Base-by-base conservation (phyloP, 2,329 filamentous ascomycete species). In the Xylaria multiplex region DNA sequence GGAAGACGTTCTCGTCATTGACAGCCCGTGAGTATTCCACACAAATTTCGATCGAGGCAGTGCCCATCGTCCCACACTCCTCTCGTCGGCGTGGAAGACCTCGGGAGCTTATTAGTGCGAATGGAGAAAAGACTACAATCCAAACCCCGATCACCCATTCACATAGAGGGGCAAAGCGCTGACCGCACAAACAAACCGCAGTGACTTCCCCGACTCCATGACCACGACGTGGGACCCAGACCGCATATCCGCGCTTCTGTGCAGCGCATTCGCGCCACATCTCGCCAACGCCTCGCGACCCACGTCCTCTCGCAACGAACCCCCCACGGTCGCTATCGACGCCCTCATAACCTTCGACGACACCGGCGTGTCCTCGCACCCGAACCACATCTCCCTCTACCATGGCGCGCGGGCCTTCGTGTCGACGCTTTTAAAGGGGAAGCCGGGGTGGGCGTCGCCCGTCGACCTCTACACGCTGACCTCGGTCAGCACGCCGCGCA, bases 321-420 rank as follows among this genome's bases (percentile, higher is more conserved):
- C 77, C 7, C 81, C 84, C 9, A 79, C 79, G 1, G 81, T 84
- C 57, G 84, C 82, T 59, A 93, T 97, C 75, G 93, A 97, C 79
- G 86, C 91, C 32, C 85, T 99, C 72, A 84, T 99, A 70, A 99
- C 96, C 35, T 99, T 99, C 77, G 96, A 99, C 81, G 77, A 79
- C n/a, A 70, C 80, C 55, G 96, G 96, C 65, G 85, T 99, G 55
- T 97, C 93, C 65, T 87, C 88, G 49, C 96, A 99, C 79, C 93
- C 93, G 24, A 99, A 99, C 82, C 96, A 99, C 81, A 91, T 92
- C 69, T 93, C 93, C 6, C 87, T 98, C 8, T 93, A 93, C 81
- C 86, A 92, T 77, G 96, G 95, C 64, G 92, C 93, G 6, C 86
- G 87, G 52, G 79, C 86, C 55, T 98, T 97, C 77, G 78, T 96